Evolutionary conservation across 495 filamentous ascomycete genomes (phyloP).

Genomic region (Hypomontagnella monticulosa): DNA sequence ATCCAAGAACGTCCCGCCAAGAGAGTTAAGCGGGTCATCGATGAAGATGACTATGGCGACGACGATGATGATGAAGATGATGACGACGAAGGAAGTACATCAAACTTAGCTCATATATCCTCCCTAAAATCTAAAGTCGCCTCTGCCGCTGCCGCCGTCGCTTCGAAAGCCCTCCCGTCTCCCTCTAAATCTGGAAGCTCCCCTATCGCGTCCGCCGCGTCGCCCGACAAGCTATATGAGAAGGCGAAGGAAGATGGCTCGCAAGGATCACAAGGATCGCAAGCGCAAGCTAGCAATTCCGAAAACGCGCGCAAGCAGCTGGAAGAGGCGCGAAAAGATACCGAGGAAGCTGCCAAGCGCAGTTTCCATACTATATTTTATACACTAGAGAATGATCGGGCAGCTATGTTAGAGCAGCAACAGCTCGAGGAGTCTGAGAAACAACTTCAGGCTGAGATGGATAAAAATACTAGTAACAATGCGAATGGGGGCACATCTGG

Average conservation of each 20-base stretch:
- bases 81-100: conserved; percentile 62
- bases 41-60: conserved; percentile 84
- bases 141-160: conserved; percentile 46
- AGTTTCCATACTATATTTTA: conserved; percentile 94
- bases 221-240: conserved; percentile 59
- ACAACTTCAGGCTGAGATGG: conserved; percentile 94
- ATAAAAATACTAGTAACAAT: conserved; percentile 64
- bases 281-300: conserved; percentile 67
- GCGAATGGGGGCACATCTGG: conserved; percentile 58
- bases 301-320: conserved; percentile 92
- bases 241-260: conserved; percentile 54
- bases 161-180: conserved; percentile 59
- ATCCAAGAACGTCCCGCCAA: conserved; percentile 60
- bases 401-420: conserved; percentile 97
- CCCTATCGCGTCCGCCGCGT: conserved; percentile 62
- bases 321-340: conserved; percentile 92
- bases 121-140: conserved; percentile 70
- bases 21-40: conserved; percentile 64
- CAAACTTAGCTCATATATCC: conserved; percentile 51
- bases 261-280: conserved; percentile 47
- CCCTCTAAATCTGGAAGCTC: conserved; percentile 68
- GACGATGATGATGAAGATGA: conserved; percentile 79
- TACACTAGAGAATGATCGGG: conserved; percentile 91
- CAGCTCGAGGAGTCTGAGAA: conserved; percentile 95
- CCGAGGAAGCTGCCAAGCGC: conserved; percentile 86